These are phyloP conservation scores for Citrus glauca DNA, from an alignment of 345 rosid species.

Conservation along the genomic window DNA sequence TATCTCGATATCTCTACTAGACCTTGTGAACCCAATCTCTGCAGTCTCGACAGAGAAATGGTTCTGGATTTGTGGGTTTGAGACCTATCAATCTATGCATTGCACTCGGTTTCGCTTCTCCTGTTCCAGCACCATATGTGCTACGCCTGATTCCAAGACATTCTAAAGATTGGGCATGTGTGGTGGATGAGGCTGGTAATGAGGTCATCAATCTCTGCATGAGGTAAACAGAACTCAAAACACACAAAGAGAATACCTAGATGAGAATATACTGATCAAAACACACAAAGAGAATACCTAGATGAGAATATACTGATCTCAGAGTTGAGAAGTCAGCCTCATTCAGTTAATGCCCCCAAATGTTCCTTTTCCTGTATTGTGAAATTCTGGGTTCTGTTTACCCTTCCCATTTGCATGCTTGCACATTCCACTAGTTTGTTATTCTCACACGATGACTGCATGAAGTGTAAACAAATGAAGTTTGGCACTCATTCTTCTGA, in stretches of 20 bases:
- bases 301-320: too few species aligned
- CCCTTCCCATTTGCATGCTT: neutral
- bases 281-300: too few species aligned
- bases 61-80: slow-evolving; percentile 9
- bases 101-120: slow-evolving; percentile 29
- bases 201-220: slow-evolving; percentile 19
- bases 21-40: slow-evolving; percentile 16
- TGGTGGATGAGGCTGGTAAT: slow-evolving; percentile 14
- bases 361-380: neutral
- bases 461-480: too few species aligned
- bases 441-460: too few species aligned
- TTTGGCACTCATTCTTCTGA: neutral
- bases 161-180: neutral
- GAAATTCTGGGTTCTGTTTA: neutral
- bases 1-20: slow-evolving; percentile 20
- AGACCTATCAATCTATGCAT: slow-evolving; percentile 18
- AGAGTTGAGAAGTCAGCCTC: neutral
- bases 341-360: neutral
- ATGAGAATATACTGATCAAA: too few species aligned
- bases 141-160: slow-evolving; percentile 11
- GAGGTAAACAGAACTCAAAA: slow-evolving; percentile 14
- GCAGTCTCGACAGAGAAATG: slow-evolving; percentile 26
- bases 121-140: slow-evolving; percentile 18
- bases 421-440: neutral
- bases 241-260: neutral